Evolutionary conservation across 139 green algal genomes (phyloP), one percentile per base, ranked within the genome.

Genomic region (Spirogloea muscicola): DNA sequence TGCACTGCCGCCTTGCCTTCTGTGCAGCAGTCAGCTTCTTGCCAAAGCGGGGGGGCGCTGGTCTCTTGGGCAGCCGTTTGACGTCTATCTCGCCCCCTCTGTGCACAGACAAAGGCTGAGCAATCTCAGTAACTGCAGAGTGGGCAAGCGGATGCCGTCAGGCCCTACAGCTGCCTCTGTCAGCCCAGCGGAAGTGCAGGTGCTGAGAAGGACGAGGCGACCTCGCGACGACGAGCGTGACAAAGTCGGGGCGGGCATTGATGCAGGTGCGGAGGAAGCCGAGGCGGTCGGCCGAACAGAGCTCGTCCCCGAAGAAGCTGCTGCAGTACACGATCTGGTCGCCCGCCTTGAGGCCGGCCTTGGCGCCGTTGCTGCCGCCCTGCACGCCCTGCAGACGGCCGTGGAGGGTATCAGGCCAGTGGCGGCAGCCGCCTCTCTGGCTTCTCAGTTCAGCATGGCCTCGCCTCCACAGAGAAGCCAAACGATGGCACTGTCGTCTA

Each of bases 241-340:
- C 86, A 67, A 96, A 97, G 68, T 95, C 91, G 37, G 92, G 87
- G 64, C 88, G 89, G 1, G 95, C 83, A 61, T 95, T 65, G 51
- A 88, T 77, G 42, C 85, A 86, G n/a, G 80, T 86, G 41, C 79
- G 72, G 1, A 83, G 79, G 70, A 94, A 93, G 25, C 77, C 80
- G 1, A 87, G 34, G 39, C 79, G 77, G 42, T 88, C 83, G 6
- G 82, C 72, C 0, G 94, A 93, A 94, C 94, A 98, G 39, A 98
- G 86, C 87, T 98, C 94, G 65, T 98, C 93, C 2, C 94, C 94
- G 70, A 98, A 98, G 85, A 97, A 98, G 34, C 84, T 93, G 34
- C 83, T 80, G 18, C 67, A 72, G 69, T 86, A 86, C 21, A 87
- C 52, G n/a, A 87, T 67, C 33, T 80, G 41, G 68, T 87, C 82